Evolutionary conservation across 192 early-diverging fungal genomes (phyloP), one percentile per base, ranked within the genome.

Genomic region (Backusella liffmaniae): DNA sequence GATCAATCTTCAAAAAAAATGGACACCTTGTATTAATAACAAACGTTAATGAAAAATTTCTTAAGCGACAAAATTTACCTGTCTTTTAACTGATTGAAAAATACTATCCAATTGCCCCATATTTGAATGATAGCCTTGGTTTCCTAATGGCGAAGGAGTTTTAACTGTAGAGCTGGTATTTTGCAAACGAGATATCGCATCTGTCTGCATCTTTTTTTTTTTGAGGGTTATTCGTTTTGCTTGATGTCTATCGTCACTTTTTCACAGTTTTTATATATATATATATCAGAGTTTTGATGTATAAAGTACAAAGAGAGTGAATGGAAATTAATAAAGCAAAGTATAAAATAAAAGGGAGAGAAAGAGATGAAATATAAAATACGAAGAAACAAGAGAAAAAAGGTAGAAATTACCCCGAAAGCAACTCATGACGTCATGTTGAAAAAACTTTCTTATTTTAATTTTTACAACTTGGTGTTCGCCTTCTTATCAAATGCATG

Each of bases 1-100:
- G 66, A 66, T 78, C 77, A 78, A 78, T 78, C 77, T 78, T 42
- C 26, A 44, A 62, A 62, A 62, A 26, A 8, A 44, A 13, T 16
- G 37, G 49, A 21, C 49, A 56, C 26, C 15, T 44, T 5, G 13
- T 29, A 70, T 26, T 29, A 29, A 70, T 26, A 46, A 70, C 8
- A 70, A 70, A 49, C 18, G 15, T 42, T 13, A 44, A 44, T 16
- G 26, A 68, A 10, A 68, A 39, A 1, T 18, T 13, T 68, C n/a
- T 39, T 21, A 10, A 34, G 21, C 5, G 21, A 42, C 29, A 6
- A 21, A 10, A 12, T 23, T 46, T 44, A 70, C 69, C 69, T 70
- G 69, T 70, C 41, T 70, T 30, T 70, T 46, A 42, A 70, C 41
- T 26, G 69, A 70, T 15, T 70, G 34, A 46, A 70, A 70, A 26